phyloP scores from a whole-genome alignment of 345 rosid species.

The Salix arbutifolia region DNA sequence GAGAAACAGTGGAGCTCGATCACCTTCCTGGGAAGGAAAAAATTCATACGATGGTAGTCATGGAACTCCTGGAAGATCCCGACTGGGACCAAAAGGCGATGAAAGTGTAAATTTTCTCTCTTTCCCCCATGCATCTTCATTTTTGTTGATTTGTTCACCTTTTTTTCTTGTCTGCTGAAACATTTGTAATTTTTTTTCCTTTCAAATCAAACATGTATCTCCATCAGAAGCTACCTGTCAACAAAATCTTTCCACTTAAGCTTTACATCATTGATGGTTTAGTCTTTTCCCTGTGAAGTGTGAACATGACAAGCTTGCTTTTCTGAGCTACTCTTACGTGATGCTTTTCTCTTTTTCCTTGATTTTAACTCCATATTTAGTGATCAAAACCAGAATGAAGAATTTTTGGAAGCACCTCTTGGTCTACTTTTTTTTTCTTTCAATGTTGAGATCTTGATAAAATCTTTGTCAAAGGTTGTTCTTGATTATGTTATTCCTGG shows the following conservation, averaged over 20 bases:
- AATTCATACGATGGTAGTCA: slow-evolving; percentile 48
- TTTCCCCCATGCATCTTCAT: neutral
- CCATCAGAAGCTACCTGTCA: neutral
- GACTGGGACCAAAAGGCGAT: slow-evolving; percentile 52
- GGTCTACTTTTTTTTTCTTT: neutral
- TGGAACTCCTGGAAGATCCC: slow-evolving; percentile 60
- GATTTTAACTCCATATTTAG: neutral
- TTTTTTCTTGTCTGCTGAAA: neutral
- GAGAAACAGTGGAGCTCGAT: slow-evolving; percentile 34
- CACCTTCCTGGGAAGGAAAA: slow-evolving; percentile 63
- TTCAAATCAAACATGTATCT: neutral
- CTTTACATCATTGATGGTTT: neutral
- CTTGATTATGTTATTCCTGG: slow-evolving; percentile 7
- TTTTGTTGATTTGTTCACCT: neutral
- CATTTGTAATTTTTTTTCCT: neutral
- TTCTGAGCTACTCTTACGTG: neutral
- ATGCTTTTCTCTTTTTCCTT: neutral
- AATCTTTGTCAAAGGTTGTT: neutral
- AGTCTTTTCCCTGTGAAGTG: neutral
- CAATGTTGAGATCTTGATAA: neutral
- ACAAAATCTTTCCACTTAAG: neutral
- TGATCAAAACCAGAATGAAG: neutral
- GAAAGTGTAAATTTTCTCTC: slow-evolving; percentile 52
- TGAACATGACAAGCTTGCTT: neutral
- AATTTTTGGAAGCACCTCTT: neutral